These are phyloP conservation scores for Penicillium arizonense DNA, from an alignment of 495 filamentous ascomycete species.

Conservation along the genomic window DNA sequence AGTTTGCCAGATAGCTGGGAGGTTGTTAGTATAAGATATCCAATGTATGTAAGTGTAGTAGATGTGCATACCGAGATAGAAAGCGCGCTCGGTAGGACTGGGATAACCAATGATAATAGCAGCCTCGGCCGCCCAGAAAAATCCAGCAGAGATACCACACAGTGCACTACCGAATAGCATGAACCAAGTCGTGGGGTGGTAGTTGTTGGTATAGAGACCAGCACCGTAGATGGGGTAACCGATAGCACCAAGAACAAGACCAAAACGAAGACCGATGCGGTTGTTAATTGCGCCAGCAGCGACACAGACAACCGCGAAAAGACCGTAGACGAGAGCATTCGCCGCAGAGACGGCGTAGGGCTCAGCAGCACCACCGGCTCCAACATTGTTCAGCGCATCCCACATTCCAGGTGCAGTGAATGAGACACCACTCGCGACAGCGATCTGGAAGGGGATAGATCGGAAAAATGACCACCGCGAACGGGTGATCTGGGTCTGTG, in stretches of 20 bases:
- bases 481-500: not conserved
- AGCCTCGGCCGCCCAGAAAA: constrained; percentile 67
- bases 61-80: constrained; percentile 31
- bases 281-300: constrained; percentile 37
- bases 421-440: constrained; percentile 31
- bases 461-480: constrained; percentile 15
- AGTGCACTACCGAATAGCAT: constrained; percentile 61
- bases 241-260: constrained; percentile 55
- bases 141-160: constrained; percentile 62
- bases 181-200: constrained; percentile 60
- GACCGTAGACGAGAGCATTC: constrained; percentile 31
- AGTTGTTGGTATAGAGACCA: constrained; percentile 64
- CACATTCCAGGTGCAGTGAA: constrained; percentile 37
- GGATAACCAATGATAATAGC: constrained; percentile 66
- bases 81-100: constrained; percentile 56
- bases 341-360: constrained; percentile 34
- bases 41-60: not conserved
- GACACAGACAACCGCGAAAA: constrained; percentile 33
- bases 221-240: constrained; percentile 45
- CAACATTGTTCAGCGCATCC: constrained; percentile 35
- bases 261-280: constrained; percentile 58
- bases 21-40: not conserved
- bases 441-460: constrained; percentile 32
- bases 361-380: constrained; percentile 33
- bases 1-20: constrained; percentile 32